Conservation (phyloP, 345 rosid species). For the Eucalyptus lansdowneana region DNA sequence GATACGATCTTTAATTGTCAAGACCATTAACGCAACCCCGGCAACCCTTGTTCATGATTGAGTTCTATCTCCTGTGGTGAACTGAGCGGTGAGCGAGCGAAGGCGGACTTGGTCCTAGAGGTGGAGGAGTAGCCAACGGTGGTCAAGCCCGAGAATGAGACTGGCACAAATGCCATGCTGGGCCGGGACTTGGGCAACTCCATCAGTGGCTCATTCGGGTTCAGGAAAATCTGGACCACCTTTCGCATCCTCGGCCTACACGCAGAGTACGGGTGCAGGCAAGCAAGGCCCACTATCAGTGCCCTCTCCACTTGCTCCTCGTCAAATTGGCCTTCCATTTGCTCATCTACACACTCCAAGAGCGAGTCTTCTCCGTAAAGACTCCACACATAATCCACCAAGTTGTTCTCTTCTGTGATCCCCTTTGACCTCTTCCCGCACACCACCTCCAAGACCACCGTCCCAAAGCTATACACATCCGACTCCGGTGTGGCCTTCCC, state of each 20-base stretch:
- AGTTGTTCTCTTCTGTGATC: slow-evolving; percentile 14
- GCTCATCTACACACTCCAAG: slow-evolving; percentile 3
- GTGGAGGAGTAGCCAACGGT: neutral
- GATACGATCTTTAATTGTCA: neutral
- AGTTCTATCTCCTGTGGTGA: neutral
- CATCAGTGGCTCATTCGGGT: slow-evolving; percentile 14
- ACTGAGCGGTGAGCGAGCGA: neutral
- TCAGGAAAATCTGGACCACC: slow-evolving; percentile 21
- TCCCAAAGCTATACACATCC: slow-evolving; percentile 21
- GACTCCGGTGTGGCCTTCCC: slow-evolving; percentile 18
- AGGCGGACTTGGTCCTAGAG: neutral
- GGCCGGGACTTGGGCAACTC: slow-evolving; percentile 17
- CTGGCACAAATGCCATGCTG: neutral
- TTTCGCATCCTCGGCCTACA: slow-evolving; percentile 18
- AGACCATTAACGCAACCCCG: neutral
- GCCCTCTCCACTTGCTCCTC: slow-evolving; percentile 11
- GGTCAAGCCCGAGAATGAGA: neutral
- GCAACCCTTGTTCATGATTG: neutral
- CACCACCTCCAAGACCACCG: slow-evolving; percentile 20
- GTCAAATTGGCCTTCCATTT: neutral
- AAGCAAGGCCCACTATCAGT: slow-evolving; percentile 13
- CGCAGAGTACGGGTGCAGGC: slow-evolving; percentile 8
- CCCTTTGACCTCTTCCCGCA: slow-evolving; percentile 16
- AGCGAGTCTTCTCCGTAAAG: slow-evolving; percentile 1
- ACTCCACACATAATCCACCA: slow-evolving; percentile 20